Evolutionary conservation across 106 monocot species (phyloP).

Genomic region (Dioscorea zingiberensis): DNA sequence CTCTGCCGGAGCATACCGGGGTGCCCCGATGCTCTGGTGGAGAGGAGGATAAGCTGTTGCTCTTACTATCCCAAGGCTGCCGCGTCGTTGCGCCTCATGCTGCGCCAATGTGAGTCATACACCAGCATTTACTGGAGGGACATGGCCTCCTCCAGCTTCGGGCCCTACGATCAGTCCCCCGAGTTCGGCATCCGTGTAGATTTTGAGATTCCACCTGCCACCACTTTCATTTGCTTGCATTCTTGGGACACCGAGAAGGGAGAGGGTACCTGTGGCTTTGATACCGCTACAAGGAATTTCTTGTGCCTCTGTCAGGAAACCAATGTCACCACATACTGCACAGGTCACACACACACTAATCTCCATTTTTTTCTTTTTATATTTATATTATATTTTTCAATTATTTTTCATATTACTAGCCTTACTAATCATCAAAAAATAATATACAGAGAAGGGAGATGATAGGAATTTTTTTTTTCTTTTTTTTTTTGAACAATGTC

Average conservation of each 20-base stretch:
- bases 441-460: no score
- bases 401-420: no score
- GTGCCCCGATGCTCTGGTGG: slow-evolving; percentile 28
- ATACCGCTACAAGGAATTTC: slow-evolving; percentile 23
- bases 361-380: no score
- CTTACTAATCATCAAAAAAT: no score
- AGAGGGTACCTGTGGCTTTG: slow-evolving; percentile 63
- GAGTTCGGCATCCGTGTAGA: slow-evolving; percentile 75
- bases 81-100: slow-evolving; percentile 73
- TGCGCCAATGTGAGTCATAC: slow-evolving; percentile 55
- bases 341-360: no score
- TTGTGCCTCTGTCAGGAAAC: slow-evolving; percentile 58
- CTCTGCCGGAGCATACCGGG: slow-evolving; percentile 71
- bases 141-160: slow-evolving; percentile 7
- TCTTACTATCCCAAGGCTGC: slow-evolving; percentile 54
- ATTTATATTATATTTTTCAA: no score
- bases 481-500: no score
- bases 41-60: slow-evolving; percentile 42
- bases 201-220: slow-evolving; percentile 70
- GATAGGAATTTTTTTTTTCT: no score
- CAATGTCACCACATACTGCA: slow-evolving; percentile 54
- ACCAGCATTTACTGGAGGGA: slow-evolving; percentile 65
- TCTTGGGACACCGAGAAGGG: slow-evolving; percentile 42
- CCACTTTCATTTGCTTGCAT: slow-evolving; percentile 38
- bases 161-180: slow-evolving; percentile 57